phyloP scores from a whole-genome alignment of 768 basidiomycete genomes.

The Lentinula guzmanii region DNA sequence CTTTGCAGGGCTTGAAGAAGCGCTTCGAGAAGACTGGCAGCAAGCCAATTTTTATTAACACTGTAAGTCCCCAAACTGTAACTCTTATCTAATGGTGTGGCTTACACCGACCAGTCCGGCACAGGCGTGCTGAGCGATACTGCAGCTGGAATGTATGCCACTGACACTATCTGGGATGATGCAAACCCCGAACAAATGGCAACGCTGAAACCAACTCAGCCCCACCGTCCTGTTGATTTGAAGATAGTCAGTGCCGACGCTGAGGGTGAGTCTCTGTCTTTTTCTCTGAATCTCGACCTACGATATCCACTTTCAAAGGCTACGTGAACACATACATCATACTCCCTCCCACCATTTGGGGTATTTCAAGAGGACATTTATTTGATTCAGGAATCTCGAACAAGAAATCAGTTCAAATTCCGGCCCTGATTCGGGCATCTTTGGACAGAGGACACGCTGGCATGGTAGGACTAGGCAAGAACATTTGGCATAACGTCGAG shows the following conservation, averaged over 20 bases:
- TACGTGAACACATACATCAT: slow-evolving; percentile 8
- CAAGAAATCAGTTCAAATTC: slow-evolving; percentile 47
- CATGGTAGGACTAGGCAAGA: slow-evolving; percentile 50
- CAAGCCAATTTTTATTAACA: slow-evolving; percentile 32
- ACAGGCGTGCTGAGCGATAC: slow-evolving; percentile 20
- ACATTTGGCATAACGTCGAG: slow-evolving; percentile 54
- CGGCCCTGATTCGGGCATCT: slow-evolving; percentile 35
- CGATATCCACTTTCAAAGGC: background rate
- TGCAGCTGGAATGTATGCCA: slow-evolving; percentile 15
- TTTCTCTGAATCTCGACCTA: background rate
- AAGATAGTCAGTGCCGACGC: slow-evolving; percentile 24
- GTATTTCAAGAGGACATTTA: slow-evolving; percentile 40
- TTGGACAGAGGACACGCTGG: slow-evolving; percentile 45
- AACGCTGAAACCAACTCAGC: slow-evolving; percentile 16
- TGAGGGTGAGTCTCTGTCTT: slow-evolving; percentile 16
- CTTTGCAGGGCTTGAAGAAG: slow-evolving; percentile 32
- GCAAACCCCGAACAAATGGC: slow-evolving; percentile 20
- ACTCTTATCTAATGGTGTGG: background rate
- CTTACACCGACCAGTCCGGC: background rate
- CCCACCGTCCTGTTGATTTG: slow-evolving; percentile 26
- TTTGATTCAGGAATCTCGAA: slow-evolving; percentile 50
- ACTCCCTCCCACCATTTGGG: slow-evolving; percentile 43
- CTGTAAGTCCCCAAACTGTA: slow-evolving; percentile 21
- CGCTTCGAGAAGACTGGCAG: slow-evolving; percentile 22
- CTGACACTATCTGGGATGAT: slow-evolving; percentile 23